Conservation (phyloP, 257 asterid genomes). For the Eustoma russellianum region DNA sequence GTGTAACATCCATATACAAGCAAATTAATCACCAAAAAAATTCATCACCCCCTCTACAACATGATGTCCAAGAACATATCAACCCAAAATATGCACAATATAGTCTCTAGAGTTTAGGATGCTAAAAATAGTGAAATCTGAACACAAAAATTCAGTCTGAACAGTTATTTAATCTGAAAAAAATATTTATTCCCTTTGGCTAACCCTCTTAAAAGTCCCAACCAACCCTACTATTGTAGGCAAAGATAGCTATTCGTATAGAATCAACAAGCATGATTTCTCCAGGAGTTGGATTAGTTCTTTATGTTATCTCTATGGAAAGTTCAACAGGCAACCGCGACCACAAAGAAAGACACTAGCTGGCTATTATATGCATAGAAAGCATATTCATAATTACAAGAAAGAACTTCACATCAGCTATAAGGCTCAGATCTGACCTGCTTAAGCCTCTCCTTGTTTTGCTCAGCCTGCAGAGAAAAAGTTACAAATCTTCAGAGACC, state of each 20-base stretch:
- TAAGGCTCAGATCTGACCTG: slow-evolving; percentile 41
- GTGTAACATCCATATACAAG: not conserved
- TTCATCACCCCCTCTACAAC: not conserved
- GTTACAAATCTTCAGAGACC: slow-evolving; percentile 12
- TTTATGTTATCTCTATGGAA: not conserved
- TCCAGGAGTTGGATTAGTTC: not conserved
- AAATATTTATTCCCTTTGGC: not conserved
- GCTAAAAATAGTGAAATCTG: not conserved
- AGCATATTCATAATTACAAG: not conserved
- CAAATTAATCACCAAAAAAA: not conserved
- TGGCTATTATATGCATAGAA: not conserved
- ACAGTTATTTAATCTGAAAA: not conserved
- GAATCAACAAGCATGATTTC: not conserved
- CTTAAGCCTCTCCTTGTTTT: slow-evolving; percentile 46
- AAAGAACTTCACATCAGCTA: not conserved
- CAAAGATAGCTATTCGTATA: not conserved
- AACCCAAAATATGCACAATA: not conserved
- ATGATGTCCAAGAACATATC: not conserved
- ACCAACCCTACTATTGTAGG: not conserved
- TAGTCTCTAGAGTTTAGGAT: not conserved
- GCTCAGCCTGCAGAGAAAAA: slow-evolving; percentile 55
- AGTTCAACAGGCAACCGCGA: not conserved
- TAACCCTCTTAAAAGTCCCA: not conserved
- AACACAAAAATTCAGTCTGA: not conserved
- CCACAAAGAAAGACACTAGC: not conserved